A percentile compares a stretch with the other conserved stretches of the same genome.
phyloP scores from a whole-genome alignment of 768 basidiomycete species.

The Termitomyces titanicus region DNA sequence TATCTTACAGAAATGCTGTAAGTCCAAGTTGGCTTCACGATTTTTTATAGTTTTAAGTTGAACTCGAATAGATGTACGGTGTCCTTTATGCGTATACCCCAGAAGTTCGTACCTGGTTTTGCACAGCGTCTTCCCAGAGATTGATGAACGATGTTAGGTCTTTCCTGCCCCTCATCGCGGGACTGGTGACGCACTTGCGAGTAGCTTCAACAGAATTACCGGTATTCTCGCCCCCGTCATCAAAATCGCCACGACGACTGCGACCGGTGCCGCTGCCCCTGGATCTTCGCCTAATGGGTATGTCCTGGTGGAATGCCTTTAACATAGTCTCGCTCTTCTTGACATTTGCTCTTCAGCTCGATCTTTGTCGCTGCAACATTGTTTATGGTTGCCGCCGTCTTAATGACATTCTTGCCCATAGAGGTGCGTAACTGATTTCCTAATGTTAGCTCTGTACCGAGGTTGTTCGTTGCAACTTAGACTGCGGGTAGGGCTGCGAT shows the following conservation, averaged over 20 bases:
- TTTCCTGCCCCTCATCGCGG: slow-evolving; percentile 57
- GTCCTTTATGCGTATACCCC: slow-evolving; percentile 50
- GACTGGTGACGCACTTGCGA: slow-evolving; percentile 46
- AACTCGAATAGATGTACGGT: slow-evolving; percentile 7
- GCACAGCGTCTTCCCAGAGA: not conserved
- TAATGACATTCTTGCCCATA: slow-evolving; percentile 37
- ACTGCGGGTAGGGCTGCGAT: slow-evolving; percentile 8
- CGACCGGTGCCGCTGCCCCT: not conserved
- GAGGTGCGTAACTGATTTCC: not conserved
- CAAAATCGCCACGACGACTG: slow-evolving; percentile 35
- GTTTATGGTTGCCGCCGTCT: slow-evolving; percentile 36
- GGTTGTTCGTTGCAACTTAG: not conserved
- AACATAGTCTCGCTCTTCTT: not conserved
- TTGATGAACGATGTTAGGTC: slow-evolving; percentile 18
- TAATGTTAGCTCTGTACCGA: not conserved
- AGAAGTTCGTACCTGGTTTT: slow-evolving; percentile 29
- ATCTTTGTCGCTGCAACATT: slow-evolving; percentile 45
- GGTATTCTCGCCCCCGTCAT: slow-evolving; percentile 47
- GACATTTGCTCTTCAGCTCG: slow-evolving; percentile 26
- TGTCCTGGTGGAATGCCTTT: slow-evolving; percentile 21
- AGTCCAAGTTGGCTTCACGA: not conserved
- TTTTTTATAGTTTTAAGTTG: slow-evolving; percentile 12
- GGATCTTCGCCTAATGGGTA: slow-evolving; percentile 37
- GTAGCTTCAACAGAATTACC: slow-evolving; percentile 46
- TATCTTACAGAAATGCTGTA: slow-evolving; percentile 4